Conservation (phyloP, 176 grass and related monocot species). For the Elaeis guineensis region DNA sequence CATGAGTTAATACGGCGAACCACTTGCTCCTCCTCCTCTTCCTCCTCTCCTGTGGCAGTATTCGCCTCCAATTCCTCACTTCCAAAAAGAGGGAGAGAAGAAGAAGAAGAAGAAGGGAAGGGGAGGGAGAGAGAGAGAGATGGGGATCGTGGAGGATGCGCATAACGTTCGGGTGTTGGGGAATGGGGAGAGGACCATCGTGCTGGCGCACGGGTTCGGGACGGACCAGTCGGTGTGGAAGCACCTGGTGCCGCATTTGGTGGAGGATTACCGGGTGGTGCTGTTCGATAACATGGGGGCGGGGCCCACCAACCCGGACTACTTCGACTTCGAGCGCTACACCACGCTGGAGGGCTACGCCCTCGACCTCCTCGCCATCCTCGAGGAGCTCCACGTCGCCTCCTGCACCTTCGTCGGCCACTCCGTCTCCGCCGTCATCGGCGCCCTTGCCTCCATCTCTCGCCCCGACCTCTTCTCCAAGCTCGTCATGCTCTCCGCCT, state of each 20-base stretch:
- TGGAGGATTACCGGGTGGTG: conserved; percentile 77
- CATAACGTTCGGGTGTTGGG: conserved; percentile 88
- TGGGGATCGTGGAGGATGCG: conserved; percentile 91
- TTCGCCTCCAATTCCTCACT: too few species aligned
- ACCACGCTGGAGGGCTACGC: conserved; percentile 75
- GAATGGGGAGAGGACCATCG: conserved; percentile 47
- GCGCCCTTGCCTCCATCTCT: conserved; percentile 71
- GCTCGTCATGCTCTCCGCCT: conserved; percentile 70
- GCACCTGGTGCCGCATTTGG: conserved; percentile 84
- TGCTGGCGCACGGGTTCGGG: conserved; percentile 89
- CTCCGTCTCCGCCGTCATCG: conserved; percentile 82
- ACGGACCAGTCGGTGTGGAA: conserved; percentile 98
- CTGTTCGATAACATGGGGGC: conserved; percentile 96
- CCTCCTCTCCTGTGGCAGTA: too few species aligned
- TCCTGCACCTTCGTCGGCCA: conserved; percentile 88
- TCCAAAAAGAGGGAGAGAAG: too few species aligned
- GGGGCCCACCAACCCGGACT: conserved; percentile 89
- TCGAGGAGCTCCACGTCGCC: conserved; percentile 53
- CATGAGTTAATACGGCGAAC: too few species aligned
- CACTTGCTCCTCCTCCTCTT: too few species aligned
- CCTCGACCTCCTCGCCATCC: conserved; percentile 82
- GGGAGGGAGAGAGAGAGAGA: conserved; percentile 28
- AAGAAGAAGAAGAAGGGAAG: conserved; percentile 19
- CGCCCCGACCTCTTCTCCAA: conserved; percentile 89
- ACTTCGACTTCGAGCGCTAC: conserved; percentile 93